Evolutionary conservation across 1,139 yeast species (phyloP).

Genomic region (Lodderomyces orthopsilosis): DNA sequence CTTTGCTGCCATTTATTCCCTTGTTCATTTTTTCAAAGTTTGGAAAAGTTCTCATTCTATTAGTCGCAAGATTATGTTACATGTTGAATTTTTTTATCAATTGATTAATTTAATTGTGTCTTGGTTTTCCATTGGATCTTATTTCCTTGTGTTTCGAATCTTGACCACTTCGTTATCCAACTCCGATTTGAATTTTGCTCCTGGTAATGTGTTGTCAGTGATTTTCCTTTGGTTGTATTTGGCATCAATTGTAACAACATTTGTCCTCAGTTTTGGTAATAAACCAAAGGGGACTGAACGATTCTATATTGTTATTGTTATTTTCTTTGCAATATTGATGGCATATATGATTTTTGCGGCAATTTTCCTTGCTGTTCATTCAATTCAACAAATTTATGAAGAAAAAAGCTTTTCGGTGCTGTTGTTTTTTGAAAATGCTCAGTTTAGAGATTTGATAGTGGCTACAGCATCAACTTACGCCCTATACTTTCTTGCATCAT

Average conservation of each 20-base stretch:
- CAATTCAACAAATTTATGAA: conserved; percentile 36
- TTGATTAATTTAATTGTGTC: conserved; percentile 51
- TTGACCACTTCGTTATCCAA: conserved; percentile 68
- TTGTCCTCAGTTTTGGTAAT: conserved; percentile 89
- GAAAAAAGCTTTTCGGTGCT: conserved; percentile 31
- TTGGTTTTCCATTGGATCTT: conserved; percentile 82
- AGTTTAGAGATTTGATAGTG: conserved; percentile 48
- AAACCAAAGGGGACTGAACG: conserved; percentile 88
- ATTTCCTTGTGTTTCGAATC: conserved; percentile 76
- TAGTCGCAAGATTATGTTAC: conserved; percentile 41
- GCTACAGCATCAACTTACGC: conserved; percentile 48
- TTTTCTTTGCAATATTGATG: conserved; percentile 90
- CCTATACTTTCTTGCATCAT: conserved; percentile 45
- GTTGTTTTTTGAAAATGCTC: conserved; percentile 40
- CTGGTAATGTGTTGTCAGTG: conserved; percentile 76
- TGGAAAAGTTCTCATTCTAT: conserved; percentile 45
- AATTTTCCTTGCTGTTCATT: conserved; percentile 46
- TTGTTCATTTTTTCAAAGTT: conserved; percentile 43
- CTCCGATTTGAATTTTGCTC: conserved; percentile 46
- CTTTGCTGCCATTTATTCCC: conserved; percentile 47
- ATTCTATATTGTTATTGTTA: conserved; percentile 78
- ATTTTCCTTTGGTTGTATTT: conserved; percentile 86
- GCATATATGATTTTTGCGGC: conserved; percentile 78
- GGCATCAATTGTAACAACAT: conserved; percentile 85
- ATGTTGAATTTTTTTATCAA: conserved; percentile 44